A percentile compares a stretch with the other conserved stretches of the same genome.
Conservation (phyloP, 2,329 filamentous ascomycete species). For the Fusarium austroafricanum region DNA sequence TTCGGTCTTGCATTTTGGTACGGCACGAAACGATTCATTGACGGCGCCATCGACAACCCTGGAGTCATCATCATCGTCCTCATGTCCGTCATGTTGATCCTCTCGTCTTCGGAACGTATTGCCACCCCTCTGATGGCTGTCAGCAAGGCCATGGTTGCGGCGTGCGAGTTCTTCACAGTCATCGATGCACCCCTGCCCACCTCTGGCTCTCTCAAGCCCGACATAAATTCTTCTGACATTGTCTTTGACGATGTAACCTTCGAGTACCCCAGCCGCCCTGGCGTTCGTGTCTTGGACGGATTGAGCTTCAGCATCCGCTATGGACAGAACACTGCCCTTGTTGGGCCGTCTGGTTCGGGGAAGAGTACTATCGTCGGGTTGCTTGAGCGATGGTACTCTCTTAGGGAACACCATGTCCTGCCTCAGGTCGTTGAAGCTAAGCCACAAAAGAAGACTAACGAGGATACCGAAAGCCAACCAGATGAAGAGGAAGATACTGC, state of each 20-base stretch:
- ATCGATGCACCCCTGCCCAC: slow-evolving; percentile 44
- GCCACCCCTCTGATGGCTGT: slow-evolving; percentile 54
- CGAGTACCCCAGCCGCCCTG: slow-evolving; percentile 39
- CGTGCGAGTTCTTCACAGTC: slow-evolving; percentile 47
- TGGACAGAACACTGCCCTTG: slow-evolving; percentile 74
- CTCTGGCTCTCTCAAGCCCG: slow-evolving; percentile 39
- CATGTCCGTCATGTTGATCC: slow-evolving; percentile 55
- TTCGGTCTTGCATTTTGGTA: slow-evolving; percentile 60
- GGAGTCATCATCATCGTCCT: slow-evolving; percentile 54
- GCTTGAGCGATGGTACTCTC: slow-evolving; percentile 72
- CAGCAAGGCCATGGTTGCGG: slow-evolving; percentile 46
- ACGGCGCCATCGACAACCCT: slow-evolving; percentile 50
- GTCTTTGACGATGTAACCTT: slow-evolving; percentile 56
- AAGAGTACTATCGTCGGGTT: slow-evolving; percentile 77
- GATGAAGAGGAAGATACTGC: background rate
- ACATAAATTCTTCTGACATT: slow-evolving; percentile 52
- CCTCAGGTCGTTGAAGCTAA: slow-evolving; percentile 17
- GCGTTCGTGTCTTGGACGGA: slow-evolving; percentile 51
- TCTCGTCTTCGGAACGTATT: slow-evolving; percentile 52
- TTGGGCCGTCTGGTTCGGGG: slow-evolving; percentile 74
- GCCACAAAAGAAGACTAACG: background rate
- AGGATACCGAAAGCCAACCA: background rate
- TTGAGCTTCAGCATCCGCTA: slow-evolving; percentile 65
- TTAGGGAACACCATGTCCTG: slow-evolving; percentile 27
- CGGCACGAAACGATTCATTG: slow-evolving; percentile 53